Conservation (phyloP, 116 monocot genomes). For the Papilionanthe hybrid region DNA sequence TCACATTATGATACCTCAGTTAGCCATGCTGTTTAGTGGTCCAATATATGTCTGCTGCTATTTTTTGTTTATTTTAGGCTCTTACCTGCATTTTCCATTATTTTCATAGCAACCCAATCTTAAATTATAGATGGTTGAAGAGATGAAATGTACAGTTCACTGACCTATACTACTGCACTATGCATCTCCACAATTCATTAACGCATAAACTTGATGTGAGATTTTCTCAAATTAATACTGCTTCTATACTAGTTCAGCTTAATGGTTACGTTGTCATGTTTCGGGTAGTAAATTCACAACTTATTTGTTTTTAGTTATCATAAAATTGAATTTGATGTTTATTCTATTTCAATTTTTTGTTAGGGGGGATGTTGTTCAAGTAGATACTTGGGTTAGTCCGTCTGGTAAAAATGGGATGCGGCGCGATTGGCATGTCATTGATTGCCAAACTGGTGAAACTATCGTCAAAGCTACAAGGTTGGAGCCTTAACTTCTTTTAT, state of each 20-base stretch:
- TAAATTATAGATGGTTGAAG: neutral
- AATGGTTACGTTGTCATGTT: neutral
- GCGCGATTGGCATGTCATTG: conserved; percentile 81
- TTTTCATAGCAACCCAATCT: neutral
- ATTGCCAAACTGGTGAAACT: conserved; percentile 62
- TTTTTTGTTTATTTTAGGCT: neutral
- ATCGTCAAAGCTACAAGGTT: conserved; percentile 83
- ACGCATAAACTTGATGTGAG: neutral
- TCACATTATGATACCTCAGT: neutral
- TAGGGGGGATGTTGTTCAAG: conserved; percentile 88
- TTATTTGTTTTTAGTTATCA: neutral
- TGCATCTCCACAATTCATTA: neutral
- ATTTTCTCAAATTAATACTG: neutral
- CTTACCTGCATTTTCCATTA: neutral
- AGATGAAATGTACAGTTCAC: too few relatives aligned
- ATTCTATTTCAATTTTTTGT: conserved; percentile 4
- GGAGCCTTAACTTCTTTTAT: neutral
- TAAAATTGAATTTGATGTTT: neutral
- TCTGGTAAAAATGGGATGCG: conserved; percentile 97
- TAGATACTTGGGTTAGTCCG: conserved; percentile 80
- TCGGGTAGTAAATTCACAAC: neutral
- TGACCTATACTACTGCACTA: neutral
- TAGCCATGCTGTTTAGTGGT: neutral
- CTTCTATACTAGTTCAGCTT: neutral
- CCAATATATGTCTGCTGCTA: neutral